phyloP scores from a whole-genome alignment of 768 basidiomycete genomes.

The Kwoniella dejecticola region DNA sequence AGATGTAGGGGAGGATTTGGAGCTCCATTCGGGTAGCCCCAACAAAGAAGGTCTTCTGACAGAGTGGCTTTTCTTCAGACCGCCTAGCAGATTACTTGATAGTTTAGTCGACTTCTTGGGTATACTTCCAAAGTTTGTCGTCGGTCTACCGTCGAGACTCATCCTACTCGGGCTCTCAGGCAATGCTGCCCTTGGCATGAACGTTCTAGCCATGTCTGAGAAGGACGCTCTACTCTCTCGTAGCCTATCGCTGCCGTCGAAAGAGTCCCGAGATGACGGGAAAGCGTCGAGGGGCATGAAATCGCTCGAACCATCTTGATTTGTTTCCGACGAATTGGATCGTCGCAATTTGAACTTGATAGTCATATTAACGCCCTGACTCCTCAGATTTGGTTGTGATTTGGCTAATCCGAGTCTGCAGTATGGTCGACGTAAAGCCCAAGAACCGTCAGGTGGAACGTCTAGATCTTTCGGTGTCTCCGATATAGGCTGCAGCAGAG shows the following conservation, averaged over 20 bases:
- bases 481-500: conserved; percentile 13
- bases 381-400: conserved; percentile 7
- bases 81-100: not conserved
- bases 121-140: not conserved
- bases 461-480: conserved; percentile 20
- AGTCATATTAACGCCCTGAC: conserved; percentile 1
- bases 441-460: conserved; percentile 4
- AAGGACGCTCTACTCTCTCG: conserved; percentile 9
- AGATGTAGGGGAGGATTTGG: not conserved
- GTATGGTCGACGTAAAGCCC: conserved; percentile 7
- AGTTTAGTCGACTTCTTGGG: not conserved
- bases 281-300: conserved; percentile 7
- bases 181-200: conserved; percentile 4
- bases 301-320: conserved; percentile 1
- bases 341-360: conserved; percentile 11
- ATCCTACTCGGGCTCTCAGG: conserved; percentile 10
- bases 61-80: conserved; percentile 1
- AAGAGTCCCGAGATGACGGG: conserved; percentile 3
- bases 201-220: conserved; percentile 16
- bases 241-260: not conserved
- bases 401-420: not conserved
- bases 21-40: conserved; percentile 8
- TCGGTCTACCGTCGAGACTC: conserved; percentile 6
- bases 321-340: conserved; percentile 3
- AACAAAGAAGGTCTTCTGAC: conserved; percentile 6